Percentiles rank a stretch among this genome's conserved stretches.
phyloP scores from a whole-genome alignment of 2,329 filamentous ascomycete genomes.

The Laburnicola sp. region DNA sequence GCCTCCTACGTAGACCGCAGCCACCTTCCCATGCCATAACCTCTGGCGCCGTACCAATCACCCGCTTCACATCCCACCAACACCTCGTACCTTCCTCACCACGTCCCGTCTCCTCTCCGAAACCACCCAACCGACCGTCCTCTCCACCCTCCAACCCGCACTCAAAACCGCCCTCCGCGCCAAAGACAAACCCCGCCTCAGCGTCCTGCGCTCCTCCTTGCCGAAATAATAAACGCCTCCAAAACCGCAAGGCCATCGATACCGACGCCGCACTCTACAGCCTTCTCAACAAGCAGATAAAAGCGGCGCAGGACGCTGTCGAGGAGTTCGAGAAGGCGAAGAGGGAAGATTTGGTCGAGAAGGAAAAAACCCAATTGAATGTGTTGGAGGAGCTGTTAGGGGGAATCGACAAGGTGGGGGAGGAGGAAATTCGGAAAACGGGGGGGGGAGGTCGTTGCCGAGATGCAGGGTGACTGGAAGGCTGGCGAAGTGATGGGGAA shows the following conservation, averaged over 20 bases:
- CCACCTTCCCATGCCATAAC: neutral
- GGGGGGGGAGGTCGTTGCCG: constrained; percentile 56
- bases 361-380: constrained; percentile 68
- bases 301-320: constrained; percentile 60
- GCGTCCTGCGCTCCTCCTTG: constrained; percentile 64
- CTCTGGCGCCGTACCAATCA: constrained; percentile 29
- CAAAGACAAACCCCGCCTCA: constrained; percentile 62
- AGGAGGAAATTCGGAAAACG: constrained; percentile 60
- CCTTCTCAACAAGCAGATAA: constrained; percentile 67
- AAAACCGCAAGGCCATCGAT: constrained; percentile 69
- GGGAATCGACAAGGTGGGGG: constrained; percentile 60
- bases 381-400: constrained; percentile 68
- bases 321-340: constrained; percentile 66
- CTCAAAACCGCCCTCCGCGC: constrained; percentile 53
- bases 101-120: constrained; percentile 24
- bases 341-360: constrained; percentile 69
- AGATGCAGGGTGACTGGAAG: constrained; percentile 54
- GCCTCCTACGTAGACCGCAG: too few relatives aligned
- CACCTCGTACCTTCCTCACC: constrained; percentile 26
- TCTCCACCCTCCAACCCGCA: constrained; percentile 51
- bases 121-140: constrained; percentile 31
- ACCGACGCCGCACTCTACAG: constrained; percentile 71
- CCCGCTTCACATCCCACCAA: constrained; percentile 24
- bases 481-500: constrained; percentile 68
- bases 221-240: constrained; percentile 62